These are phyloP conservation scores for Dysphania ambrosioides DNA, from an alignment of 148 eudicot species.

Conservation along the genomic window DNA sequence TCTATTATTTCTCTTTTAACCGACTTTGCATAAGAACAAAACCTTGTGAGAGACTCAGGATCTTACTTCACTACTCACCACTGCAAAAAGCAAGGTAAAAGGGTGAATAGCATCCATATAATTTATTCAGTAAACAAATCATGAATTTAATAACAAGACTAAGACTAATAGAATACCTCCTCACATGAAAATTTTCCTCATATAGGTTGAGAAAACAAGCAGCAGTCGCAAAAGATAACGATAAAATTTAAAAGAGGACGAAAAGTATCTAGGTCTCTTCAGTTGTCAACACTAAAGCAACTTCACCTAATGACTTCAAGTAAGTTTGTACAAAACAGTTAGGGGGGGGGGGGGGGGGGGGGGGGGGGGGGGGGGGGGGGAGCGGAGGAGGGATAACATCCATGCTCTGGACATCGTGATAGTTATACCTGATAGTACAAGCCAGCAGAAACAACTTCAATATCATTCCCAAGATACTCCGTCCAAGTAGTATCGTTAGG, in stretches of 20 bases:
- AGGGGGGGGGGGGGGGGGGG: background rate
- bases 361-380: background rate
- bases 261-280: background rate
- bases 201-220: background rate
- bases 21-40: background rate
- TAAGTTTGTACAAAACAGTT: background rate
- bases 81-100: background rate
- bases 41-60: background rate
- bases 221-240: background rate
- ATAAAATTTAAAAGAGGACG: background rate
- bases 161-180: background rate
- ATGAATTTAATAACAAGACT: background rate
- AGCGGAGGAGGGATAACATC: background rate
- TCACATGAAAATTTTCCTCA: conserved; percentile 1
- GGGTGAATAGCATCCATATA: background rate
- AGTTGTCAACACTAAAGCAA: background rate
- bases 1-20: background rate
- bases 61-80: background rate
- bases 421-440: conserved; percentile 67
- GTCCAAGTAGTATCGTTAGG: conserved; percentile 39
- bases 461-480: conserved; percentile 37
- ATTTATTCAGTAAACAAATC: background rate
- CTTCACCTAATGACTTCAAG: background rate
- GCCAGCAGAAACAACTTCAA: conserved; percentile 39
- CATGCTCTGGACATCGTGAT: background rate